Base-by-base conservation (phyloP, 306 rosid species). In the Castanea crenata region DNA sequence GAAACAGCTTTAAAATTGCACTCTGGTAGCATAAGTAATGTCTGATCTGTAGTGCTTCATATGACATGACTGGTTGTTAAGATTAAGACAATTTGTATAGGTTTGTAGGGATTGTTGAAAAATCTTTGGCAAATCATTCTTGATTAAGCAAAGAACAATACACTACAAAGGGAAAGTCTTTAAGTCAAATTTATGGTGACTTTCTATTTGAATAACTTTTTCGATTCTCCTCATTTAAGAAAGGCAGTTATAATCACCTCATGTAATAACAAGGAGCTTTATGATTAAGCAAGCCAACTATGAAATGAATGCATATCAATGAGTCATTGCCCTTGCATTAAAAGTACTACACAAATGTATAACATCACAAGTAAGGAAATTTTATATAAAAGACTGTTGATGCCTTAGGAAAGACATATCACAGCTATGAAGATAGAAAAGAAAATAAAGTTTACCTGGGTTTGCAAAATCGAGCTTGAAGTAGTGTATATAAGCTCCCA, bases 401-500 rank as follows among this genome's bases (percentile, higher is more conserved):
- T 0, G 41, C 51, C 71, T 65, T 5, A 34, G 14, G 7, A 46
- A 70, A 62, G 57, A 55, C 44, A 63, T 9, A 31, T 25, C 35
- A 76, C 29, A 76, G 64, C 20, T 25, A 73, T 19, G n/a, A 21
- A 20, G 58, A 67, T 20, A 44, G 58, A 61, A 25, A 16, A 41
- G 56, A 58, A 31, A 68, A 29, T 25, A 2, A 3, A 61, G 15
- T 55, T 76, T 61, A 93, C 98, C 93, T 81, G 56, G 65, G 85
- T 87, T 80, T 92, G 97, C 81, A 92, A 88, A 77, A 92, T 91
- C 19, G 97, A 94, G 71, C 44, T 76, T 6, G 97, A 94, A 46
- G 98, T 94, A 41, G 99, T 94, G 87, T 94, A 94, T 61, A 94
- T 67, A 81, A 94, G 97, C 89, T 94, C 98, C 98, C 98, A 94